These are phyloP conservation scores for Melocanna baccifera DNA, from an alignment of 176 grass and related monocot genomes.

Conservation along the genomic window DNA sequence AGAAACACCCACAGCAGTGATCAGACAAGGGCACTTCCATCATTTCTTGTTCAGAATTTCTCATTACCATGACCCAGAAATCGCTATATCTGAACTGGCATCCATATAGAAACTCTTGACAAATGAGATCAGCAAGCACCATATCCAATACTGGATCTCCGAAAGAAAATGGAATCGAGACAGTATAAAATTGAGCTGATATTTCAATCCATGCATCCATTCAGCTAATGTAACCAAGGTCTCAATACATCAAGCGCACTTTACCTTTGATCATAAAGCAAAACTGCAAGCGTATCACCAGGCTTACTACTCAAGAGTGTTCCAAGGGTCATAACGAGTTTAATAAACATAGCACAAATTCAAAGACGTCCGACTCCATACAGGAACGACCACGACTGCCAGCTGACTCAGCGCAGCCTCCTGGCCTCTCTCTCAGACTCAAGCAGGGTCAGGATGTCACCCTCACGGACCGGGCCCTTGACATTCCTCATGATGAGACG, in stretches of 20 bases:
- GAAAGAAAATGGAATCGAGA: not conserved
- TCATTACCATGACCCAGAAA: not conserved
- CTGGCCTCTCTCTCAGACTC: conserved; percentile 92
- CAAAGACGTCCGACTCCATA: not conserved
- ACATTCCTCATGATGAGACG: conserved; percentile 94
- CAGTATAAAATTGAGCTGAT: not conserved
- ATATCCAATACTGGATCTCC: not conserved
- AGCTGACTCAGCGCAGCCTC: conserved; percentile 56
- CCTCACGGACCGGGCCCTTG: conserved; percentile 74
- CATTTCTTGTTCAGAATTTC: not conserved
- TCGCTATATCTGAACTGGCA: not conserved
- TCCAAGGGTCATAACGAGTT: not conserved
- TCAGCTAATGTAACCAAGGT: not conserved
- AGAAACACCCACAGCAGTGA: not conserved
- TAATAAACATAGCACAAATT: conserved; percentile 17
- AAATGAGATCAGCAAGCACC: not conserved
- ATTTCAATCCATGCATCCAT: not conserved
- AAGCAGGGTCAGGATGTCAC: conserved; percentile 76
- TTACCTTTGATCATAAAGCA: not conserved
- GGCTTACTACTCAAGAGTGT: not conserved
- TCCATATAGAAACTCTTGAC: not conserved
- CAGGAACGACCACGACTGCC: not conserved
- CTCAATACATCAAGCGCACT: not conserved
- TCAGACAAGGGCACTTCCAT: not conserved
- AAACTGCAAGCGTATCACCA: not conserved